These are phyloP conservation scores for Ceratobasidium sp. DNA, from an alignment of 1,284 basidiomycete genomes.

Conservation along the genomic window DNA sequence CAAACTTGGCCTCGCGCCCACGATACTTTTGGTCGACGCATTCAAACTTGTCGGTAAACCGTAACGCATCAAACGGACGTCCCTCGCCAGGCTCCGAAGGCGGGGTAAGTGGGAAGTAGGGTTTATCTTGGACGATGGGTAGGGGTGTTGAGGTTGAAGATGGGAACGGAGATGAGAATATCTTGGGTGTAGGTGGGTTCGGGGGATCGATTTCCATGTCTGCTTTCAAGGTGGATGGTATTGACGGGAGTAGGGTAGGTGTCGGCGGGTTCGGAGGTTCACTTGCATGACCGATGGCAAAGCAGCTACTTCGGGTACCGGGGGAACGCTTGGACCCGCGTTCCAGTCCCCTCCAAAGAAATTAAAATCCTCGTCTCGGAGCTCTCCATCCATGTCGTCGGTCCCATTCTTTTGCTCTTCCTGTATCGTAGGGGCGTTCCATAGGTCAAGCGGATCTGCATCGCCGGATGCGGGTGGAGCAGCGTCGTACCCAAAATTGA, in stretches of 20 bases:
- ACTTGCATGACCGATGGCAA: not conserved
- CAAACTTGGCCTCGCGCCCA: conserved; percentile 16
- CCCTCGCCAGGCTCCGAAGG: not conserved
- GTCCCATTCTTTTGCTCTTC: not conserved
- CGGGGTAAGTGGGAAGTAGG: conserved; percentile 31
- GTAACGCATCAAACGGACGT: conserved; percentile 5
- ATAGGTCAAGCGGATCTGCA: not conserved
- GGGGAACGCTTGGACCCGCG: not conserved
- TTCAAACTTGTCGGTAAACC: conserved; percentile 26
- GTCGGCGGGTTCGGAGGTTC: not conserved
- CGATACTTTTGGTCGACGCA: conserved; percentile 26
- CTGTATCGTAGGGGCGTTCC: not conserved
- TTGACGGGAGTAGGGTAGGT: not conserved
- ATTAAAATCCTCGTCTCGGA: conserved; percentile 10
- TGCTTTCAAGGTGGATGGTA: not conserved
- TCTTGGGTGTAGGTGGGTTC: not conserved
- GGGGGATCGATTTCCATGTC: not conserved
- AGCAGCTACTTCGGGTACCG: not conserved
- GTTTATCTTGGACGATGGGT: conserved; percentile 21
- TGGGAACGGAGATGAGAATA: not conserved
- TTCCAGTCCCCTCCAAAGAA: conserved; percentile 1
- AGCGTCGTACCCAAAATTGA: not conserved
- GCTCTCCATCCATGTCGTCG: conserved; percentile 10
- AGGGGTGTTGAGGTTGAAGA: not conserved
- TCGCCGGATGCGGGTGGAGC: not conserved